These are phyloP conservation scores for Exserohilum rostratum DNA, from an alignment of 2,329 filamentous ascomycete genomes.

Conservation along the genomic window DNA sequence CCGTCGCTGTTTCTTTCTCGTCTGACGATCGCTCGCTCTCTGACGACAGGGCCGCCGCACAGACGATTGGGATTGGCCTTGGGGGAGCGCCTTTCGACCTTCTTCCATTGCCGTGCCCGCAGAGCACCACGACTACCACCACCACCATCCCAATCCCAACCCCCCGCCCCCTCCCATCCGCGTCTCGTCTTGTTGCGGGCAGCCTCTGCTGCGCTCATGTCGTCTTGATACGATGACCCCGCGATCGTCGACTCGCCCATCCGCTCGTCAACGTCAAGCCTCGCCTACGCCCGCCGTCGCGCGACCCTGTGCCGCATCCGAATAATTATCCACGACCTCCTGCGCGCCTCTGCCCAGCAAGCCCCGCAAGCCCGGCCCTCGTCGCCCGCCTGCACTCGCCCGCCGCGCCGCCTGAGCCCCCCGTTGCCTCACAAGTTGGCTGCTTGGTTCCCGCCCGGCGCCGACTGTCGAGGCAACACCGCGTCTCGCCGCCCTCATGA, in stretches of 20 bases:
- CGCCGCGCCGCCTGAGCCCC: constrained; percentile 8
- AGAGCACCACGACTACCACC: not conserved
- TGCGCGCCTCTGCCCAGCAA: constrained; percentile 17
- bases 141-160: constrained; percentile 9
- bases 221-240: constrained; percentile 45
- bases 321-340: constrained; percentile 30
- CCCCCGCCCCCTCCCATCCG: constrained; percentile 14
- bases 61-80: constrained; percentile 13
- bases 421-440: constrained; percentile 49
- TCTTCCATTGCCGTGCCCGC: constrained; percentile 16
- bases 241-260: constrained; percentile 27
- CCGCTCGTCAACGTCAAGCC: constrained; percentile 24
- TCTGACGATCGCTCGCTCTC: not conserved
- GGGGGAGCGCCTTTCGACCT: constrained; percentile 17
- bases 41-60: constrained; percentile 19
- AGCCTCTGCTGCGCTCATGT: constrained; percentile 43
- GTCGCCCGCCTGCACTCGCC: constrained; percentile 2
- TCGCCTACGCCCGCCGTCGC: constrained; percentile 24
- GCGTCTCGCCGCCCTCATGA: constrained; percentile 68
- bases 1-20: not conserved
- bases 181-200: constrained; percentile 24
- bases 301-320: constrained; percentile 35
- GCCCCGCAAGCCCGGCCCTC: constrained; percentile 4
- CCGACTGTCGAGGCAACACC: constrained; percentile 49
- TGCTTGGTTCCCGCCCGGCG: constrained; percentile 47